Percentiles rank a stretch among this genome's conserved stretches.
Conservation (phyloP, 1,284 basidiomycete genomes). For the Naganishia liquefaciens region DNA sequence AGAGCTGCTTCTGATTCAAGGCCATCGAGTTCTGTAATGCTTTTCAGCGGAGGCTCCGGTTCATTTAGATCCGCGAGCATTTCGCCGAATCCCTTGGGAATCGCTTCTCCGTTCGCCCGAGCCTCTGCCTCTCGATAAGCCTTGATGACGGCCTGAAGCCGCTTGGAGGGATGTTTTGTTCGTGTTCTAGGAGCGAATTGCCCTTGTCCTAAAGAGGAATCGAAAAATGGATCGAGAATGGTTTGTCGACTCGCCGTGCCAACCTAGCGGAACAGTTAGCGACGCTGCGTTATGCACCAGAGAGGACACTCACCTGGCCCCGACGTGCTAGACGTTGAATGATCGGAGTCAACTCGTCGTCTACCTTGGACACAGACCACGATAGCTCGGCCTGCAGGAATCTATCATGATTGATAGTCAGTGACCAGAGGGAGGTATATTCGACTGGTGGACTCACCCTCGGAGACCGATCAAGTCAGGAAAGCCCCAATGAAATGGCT, state of each 20-base stretch:
- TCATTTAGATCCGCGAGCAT: conserved; percentile 50
- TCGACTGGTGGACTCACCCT: conserved; percentile 58
- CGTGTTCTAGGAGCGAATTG: conserved; percentile 73
- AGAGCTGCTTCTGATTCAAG: not conserved
- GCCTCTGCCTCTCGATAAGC: conserved; percentile 68
- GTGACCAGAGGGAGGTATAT: not conserved
- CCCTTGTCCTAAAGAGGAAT: conserved; percentile 57
- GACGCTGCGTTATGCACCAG: not conserved
- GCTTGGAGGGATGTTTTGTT: conserved; percentile 78
- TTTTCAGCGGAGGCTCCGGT: conserved; percentile 42
- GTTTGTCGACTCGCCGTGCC: conserved; percentile 63
- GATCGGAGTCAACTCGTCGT: conserved; percentile 88
- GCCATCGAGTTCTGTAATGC: conserved; percentile 5
- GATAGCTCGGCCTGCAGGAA: conserved; percentile 82
- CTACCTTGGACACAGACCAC: conserved; percentile 84
- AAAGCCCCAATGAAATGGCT: conserved; percentile 95
- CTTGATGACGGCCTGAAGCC: conserved; percentile 84
- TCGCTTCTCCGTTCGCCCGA: conserved; percentile 36
- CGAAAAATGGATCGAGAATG: conserved; percentile 62
- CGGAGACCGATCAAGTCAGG: conserved; percentile 90
- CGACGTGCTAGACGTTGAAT: conserved; percentile 85
- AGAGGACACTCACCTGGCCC: conserved; percentile 60
- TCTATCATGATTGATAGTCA: conserved; percentile 53
- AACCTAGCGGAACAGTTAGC: conserved; percentile 54
- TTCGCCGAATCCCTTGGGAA: conserved; percentile 43